phyloP scores from a whole-genome alignment of 1,139 yeast genomes.

The Saccharomyces hybrid region DNA sequence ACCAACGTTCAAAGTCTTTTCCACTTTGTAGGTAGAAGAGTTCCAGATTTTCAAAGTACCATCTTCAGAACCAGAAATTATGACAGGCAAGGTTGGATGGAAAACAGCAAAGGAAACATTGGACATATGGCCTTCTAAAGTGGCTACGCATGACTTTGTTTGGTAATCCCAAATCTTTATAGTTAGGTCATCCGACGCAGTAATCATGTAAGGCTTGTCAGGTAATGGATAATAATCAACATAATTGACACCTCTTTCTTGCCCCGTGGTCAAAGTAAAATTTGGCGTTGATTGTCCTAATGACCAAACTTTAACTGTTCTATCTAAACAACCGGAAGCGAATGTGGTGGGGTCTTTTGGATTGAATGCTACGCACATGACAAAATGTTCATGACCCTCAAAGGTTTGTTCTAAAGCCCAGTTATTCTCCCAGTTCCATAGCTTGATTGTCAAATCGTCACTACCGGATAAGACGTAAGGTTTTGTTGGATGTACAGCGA shows the following conservation, averaged over 20 bases:
- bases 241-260: conserved; percentile 86
- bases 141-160: conserved; percentile 91
- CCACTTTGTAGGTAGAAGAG: conserved; percentile 72
- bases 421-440: conserved; percentile 95
- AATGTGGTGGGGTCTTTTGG: conserved; percentile 97
- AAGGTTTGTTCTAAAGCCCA: conserved; percentile 89
- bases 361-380: conserved; percentile 90
- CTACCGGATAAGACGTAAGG: conserved; percentile 84
- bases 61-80: conserved; percentile 77
- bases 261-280: conserved; percentile 87
- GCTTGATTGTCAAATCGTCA: conserved; percentile 83
- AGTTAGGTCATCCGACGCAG: too few species aligned
- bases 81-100: conserved; percentile 92
- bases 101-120: conserved; percentile 95
- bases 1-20: conserved; percentile 83
- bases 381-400: conserved; percentile 94
- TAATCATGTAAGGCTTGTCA: conserved; percentile 91
- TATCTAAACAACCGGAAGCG: conserved; percentile 94
- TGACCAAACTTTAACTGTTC: conserved; percentile 96
- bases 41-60: conserved; percentile 77
- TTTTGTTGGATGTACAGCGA: conserved; percentile 90
- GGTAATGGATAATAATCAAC: conserved; percentile 96
- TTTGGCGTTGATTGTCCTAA: conserved; percentile 85
- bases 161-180: conserved; percentile 96
- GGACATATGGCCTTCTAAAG: conserved; percentile 85